Evolutionary conservation across 176 grass and related monocot genomes (phyloP).

Genomic region (Dactylis glomerata): DNA sequence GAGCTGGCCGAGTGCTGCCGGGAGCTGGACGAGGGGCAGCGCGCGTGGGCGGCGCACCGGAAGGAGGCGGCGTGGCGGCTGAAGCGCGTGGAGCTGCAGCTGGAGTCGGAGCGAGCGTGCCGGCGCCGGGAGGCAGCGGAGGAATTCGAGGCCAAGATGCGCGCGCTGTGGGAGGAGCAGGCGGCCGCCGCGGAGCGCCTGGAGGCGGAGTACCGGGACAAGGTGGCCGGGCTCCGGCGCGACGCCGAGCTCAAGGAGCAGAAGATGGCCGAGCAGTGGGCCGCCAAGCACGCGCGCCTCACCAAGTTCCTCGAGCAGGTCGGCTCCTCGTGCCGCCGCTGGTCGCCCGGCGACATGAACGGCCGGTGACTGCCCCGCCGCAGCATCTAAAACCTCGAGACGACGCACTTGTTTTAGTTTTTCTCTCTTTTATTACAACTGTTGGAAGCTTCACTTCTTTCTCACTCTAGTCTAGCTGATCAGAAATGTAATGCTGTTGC

Average conservation of each 20-base stretch:
- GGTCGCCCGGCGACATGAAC: slow-evolving; percentile 58
- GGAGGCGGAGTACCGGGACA: slow-evolving; percentile 74
- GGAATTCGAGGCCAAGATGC: slow-evolving; percentile 78
- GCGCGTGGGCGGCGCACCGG: slow-evolving; percentile 77
- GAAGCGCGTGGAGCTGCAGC: slow-evolving; percentile 85
- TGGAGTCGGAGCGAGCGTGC: slow-evolving; percentile 68
- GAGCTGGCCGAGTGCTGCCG: slow-evolving; percentile 71
- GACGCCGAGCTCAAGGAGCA: slow-evolving; percentile 90
- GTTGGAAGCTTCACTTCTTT: slow-evolving; percentile 16
- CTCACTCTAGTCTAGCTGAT: slow-evolving; percentile 13
- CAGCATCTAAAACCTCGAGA: neutral
- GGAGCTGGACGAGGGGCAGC: slow-evolving; percentile 83
- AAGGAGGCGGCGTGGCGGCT: slow-evolving; percentile 88
- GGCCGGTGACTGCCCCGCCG: slow-evolving; percentile 33
- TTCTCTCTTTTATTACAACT: neutral
- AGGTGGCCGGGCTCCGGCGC: slow-evolving; percentile 60
- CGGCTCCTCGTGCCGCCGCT: slow-evolving; percentile 13
- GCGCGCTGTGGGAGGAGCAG: slow-evolving; percentile 65
- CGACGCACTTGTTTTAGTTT: neutral
- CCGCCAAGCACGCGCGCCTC: slow-evolving; percentile 73
- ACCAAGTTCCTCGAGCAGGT: slow-evolving; percentile 77
- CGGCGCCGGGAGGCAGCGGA: slow-evolving; percentile 75
- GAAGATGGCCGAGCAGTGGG: slow-evolving; percentile 95
- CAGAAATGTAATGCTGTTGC: slow-evolving; percentile 21
- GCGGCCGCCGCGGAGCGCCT: slow-evolving; percentile 59